Base-by-base conservation (phyloP, 2,329 filamentous ascomycete species). In the Clarireedia hainanense region DNA sequence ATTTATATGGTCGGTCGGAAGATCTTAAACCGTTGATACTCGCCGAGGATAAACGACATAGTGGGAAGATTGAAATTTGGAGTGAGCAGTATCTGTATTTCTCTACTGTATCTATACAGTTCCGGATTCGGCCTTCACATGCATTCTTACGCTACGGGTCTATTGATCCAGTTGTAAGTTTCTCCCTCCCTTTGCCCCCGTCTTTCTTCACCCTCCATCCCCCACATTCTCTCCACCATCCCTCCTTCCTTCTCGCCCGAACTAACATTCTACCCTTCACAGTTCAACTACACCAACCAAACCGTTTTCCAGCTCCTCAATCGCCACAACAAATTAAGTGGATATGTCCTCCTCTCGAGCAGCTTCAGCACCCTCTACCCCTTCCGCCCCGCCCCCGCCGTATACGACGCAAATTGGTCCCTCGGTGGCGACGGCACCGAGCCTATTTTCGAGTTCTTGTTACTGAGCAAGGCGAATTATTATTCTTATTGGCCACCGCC, bases 231-330 rank as follows among this genome's bases (percentile, higher is more conserved):
- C 30, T 50, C 17, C 15, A 4, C 39, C 7, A 4, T 40, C 5
- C 14, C 39, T 40, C 17, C 39, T 6, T 6, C 6, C 17, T 40
- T n/a, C 14, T 40, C 7, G 5, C 20, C 20, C 2, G 20, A 20
- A 20, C 26, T 20, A 23, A 34, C n/a, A 7, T 15, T 20, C 17
- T 30, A 20, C 49, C 17, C 39, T 17, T 7, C 5, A 42, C 17
- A 51, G 49, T 51, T 23, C 36, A 9, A 42, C 24, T 26, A 37
- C 26, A 51, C 39, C 26, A 37, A 51, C 39, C 39, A 26, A 2
- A 51, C 39, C n/a, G 43, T 51, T 24, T 51, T 42, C 39, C 39
- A 51, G n/a, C 39, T 43, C 23, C 37, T 51, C 39, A 51, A 43
- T 7, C 39, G 27, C 2, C 7, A 23, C 17, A 42, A 36, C 12